A percentile compares a stretch with the other conserved stretches of the same genome.
phyloP scores from a whole-genome alignment of 2,329 filamentous ascomycete genomes.

The Colletotrichum coccodes region DNA sequence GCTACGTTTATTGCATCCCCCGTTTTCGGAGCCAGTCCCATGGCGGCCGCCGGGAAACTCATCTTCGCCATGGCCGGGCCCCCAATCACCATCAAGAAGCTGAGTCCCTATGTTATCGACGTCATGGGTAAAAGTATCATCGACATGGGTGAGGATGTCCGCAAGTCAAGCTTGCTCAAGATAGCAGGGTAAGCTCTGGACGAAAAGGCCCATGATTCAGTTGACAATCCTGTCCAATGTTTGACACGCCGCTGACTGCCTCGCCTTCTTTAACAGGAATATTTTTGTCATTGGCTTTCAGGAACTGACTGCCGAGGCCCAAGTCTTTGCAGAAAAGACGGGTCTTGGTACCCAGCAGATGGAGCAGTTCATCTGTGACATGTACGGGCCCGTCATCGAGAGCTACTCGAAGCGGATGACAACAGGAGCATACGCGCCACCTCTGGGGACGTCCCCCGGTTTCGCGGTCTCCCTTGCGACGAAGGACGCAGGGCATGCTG shows the following conservation, averaged over 20 bases:
- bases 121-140: conserved; percentile 52
- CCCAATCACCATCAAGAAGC: conserved; percentile 40
- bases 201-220: background rate
- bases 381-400: conserved; percentile 41
- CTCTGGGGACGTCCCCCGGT: conserved; percentile 20
- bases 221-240: background rate
- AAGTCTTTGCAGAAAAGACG: conserved; percentile 43
- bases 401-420: conserved; percentile 42
- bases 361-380: conserved; percentile 40
- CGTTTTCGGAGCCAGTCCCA: conserved; percentile 53
- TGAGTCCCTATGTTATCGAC: conserved; percentile 50
- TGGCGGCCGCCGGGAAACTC: conserved; percentile 53
- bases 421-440: conserved; percentile 39
- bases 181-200: conserved; percentile 47
- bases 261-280: conserved; percentile 41
- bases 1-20: conserved; percentile 47
- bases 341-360: conserved; percentile 37
- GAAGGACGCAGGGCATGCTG: conserved; percentile 23
- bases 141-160: conserved; percentile 52
- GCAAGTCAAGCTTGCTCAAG: conserved; percentile 51
- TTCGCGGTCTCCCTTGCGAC: conserved; percentile 24
- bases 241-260: background rate
- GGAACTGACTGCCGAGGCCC: conserved; percentile 42
- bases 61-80: conserved; percentile 53
- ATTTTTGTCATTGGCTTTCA: conserved; percentile 40